Evolutionary conservation across 495 filamentous ascomycete species (phyloP), one percentile per base, ranked within the genome.

Genomic region (Parathielavia hyrcaniae): DNA sequence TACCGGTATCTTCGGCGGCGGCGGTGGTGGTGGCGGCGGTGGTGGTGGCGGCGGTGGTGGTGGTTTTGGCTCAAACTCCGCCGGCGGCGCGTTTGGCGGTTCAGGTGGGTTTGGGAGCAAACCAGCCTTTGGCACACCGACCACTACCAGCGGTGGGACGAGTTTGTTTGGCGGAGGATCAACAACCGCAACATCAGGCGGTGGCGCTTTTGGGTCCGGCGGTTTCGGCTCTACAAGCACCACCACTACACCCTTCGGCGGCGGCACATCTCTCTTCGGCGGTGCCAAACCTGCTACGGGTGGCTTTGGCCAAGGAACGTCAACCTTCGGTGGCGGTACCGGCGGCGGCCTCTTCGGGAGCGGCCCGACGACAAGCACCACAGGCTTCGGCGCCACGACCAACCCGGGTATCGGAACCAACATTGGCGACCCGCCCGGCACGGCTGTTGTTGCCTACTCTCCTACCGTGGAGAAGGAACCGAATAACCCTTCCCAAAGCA

Each of bases 381-480:
- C 70, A 50, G 79, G 73, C n/a, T 81, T 83, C 61, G 81, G 82
- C 9, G 66, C 75, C 26, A 65, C 73, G 0, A 69, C 64, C 36
- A 74, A 75, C 53, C 68, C 73, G 13, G 73, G 73, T 19, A 68
- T 67, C 17, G 70, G 65, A 60, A 61, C 65, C 40, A 69, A 72
- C 50, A 63, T 80, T 61, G 73, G 75, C 64, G 76, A 85, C 52
- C 77, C 78, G 53, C 77, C 77, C 44, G 79, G 93, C 50, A 98
- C 95, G 8, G 89, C 81, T 17, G 81, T 85, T 20, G 71, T 74
- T 14, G 83, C 86, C 8, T 98, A 96, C 73, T 75, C 79, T 46
- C 73, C 90, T 1, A 80, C 79, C 40, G 76, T 78, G n/a, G 93
- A 98, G 72, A 97, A 96, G 67, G 95, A 98, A 62, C 66, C 66